Base-by-base conservation (phyloP, 495 filamentous ascomycete genomes). In the Penicillium simplicissimum region DNA sequence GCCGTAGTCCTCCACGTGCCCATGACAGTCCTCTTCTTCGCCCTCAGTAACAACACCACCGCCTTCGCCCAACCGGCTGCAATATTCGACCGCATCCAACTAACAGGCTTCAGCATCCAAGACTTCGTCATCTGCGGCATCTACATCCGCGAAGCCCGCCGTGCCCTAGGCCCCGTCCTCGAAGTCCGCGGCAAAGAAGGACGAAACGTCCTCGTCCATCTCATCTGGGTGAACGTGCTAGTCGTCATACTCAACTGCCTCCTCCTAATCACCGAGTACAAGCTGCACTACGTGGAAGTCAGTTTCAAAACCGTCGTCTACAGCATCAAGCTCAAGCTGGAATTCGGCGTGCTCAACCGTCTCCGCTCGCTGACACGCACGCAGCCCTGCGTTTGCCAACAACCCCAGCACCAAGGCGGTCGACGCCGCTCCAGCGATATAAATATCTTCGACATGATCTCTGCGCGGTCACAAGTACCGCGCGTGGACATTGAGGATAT, bases 311-410 rank as follows among this genome's bases (percentile, higher is more conserved):
- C 77, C 71, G 9, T 81, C 21, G 74, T 85, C 0, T 87, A 87
- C 73, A 80, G 79, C 60, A 71, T 87, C 65, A 87, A 88, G 63
- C 75, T 88, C 17, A 87, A 87, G 65, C 72, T 88, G 28, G 85
- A 88, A 66, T 87, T 86, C 60, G 73, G 71, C 19, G 77, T 86
- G 8, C 74, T 88, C 15, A 62, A 48, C 6, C 60, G 56, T 17
- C 62, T 71, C 1, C 67, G 62, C 38, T 55, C 54, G 5, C 48
- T 69, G 15, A 69, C 67, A 0, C 58, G 58, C 33, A 57, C 52
- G 8, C 35, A 49, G 40, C 40, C 60, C 10, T 66, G 62, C 28
- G 35, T 52, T 4, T 68, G 65, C 17, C 60, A 51, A n/a, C 37
- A 38, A 13, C 5, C 4, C 17, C 60, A 36, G 9, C 25, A 36